Evolutionary conservation across 805 yeast species (phyloP).

Genomic region (Candida arabinofermentans): DNA sequence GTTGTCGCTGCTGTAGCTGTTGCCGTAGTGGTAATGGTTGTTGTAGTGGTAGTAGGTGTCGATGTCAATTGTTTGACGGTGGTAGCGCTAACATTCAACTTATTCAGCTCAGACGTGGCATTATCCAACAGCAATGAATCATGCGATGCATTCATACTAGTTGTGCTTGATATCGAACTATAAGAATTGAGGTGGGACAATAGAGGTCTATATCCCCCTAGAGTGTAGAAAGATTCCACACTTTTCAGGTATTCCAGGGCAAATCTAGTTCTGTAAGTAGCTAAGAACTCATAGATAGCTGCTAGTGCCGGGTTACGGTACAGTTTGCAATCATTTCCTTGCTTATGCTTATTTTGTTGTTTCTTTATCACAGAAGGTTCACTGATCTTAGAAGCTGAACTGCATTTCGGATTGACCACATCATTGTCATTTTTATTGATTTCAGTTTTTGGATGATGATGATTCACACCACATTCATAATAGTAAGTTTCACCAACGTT

Average conservation of each 20-base stretch:
- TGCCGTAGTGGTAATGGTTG: too few species aligned
- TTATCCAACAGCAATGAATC: neutral
- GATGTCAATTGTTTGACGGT: neutral
- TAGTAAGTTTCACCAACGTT: slow-evolving; percentile 34
- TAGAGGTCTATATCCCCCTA: slow-evolving; percentile 28
- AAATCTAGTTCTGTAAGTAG: slow-evolving; percentile 29
- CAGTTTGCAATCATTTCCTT: slow-evolving; percentile 23
- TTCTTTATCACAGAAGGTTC: too few species aligned
- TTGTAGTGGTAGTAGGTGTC: too few species aligned
- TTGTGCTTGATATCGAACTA: neutral
- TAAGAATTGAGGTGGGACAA: slow-evolving; percentile 13
- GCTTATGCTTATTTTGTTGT: too few species aligned
- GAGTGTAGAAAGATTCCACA: slow-evolving; percentile 29
- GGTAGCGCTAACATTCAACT: neutral
- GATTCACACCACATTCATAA: slow-evolving; percentile 29
- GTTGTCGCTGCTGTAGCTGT: too few species aligned
- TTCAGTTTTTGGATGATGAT: too few species aligned
- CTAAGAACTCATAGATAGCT: slow-evolving; percentile 30
- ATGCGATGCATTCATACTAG: neutral
- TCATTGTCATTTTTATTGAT: neutral
- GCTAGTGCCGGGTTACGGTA: slow-evolving; percentile 23
- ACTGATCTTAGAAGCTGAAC: too few species aligned
- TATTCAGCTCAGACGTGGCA: too few species aligned
- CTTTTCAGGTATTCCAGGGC: slow-evolving; percentile 30
- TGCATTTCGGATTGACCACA: too few species aligned